Evolutionary conservation across 2,329 filamentous ascomycete species (phyloP).

Genomic region (Penicillium sp.): DNA sequence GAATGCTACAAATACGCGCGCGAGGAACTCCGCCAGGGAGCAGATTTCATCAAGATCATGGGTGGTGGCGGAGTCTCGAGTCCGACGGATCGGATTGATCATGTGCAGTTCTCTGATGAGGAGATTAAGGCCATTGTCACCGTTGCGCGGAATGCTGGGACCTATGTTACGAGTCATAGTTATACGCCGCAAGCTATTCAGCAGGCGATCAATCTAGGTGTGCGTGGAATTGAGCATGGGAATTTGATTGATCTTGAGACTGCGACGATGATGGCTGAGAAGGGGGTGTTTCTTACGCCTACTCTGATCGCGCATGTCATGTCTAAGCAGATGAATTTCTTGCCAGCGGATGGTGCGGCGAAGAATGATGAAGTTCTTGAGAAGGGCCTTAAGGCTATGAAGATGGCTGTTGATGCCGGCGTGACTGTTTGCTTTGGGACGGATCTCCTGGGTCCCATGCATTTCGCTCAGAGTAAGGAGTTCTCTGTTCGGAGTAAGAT

Average conservation of each 20-base stretch:
- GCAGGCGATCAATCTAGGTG: slow-evolving; percentile 56
- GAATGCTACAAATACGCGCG: slow-evolving; percentile 54
- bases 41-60: slow-evolving; percentile 65
- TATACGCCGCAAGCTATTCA: slow-evolving; percentile 57
- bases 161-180: slow-evolving; percentile 58
- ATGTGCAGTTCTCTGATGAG: slow-evolving; percentile 56
- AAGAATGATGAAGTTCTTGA: slow-evolving; percentile 55
- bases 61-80: slow-evolving; percentile 56
- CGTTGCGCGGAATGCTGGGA: slow-evolving; percentile 50
- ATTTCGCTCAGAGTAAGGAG: slow-evolving; percentile 50
- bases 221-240: slow-evolving; percentile 56
- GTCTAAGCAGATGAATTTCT: slow-evolving; percentile 39
- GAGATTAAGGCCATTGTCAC: slow-evolving; percentile 57
- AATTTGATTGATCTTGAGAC: slow-evolving; percentile 47
- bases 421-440: slow-evolving; percentile 58
- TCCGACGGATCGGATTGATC: slow-evolving; percentile 54
- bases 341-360: slow-evolving; percentile 36
- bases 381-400: slow-evolving; percentile 47
- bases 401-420: slow-evolving; percentile 52
- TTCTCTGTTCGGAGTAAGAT: slow-evolving; percentile 49
- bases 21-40: slow-evolving; percentile 56
- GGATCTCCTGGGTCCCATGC: slow-evolving; percentile 54
- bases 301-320: slow-evolving; percentile 55
- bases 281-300: slow-evolving; percentile 52
- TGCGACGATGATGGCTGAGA: slow-evolving; percentile 52